A percentile compares a stretch with the other conserved stretches of the same genome.
Evolutionary conservation across 2,329 filamentous ascomycete species (phyloP).

Genomic region (Fusarium algeriense): DNA sequence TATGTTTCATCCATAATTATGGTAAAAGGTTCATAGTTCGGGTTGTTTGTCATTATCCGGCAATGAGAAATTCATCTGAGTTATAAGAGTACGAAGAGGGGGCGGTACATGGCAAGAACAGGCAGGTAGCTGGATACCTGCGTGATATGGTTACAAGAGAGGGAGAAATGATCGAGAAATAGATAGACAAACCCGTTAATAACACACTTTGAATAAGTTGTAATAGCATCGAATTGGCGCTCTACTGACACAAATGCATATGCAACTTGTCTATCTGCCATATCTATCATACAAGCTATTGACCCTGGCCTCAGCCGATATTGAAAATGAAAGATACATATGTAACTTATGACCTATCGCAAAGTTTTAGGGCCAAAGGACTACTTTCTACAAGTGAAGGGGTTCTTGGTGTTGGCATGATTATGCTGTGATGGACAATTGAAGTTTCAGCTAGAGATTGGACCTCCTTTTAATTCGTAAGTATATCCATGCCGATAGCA

Average conservation of each 20-base stretch:
- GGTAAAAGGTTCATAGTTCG: background rate
- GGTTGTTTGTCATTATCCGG: background rate
- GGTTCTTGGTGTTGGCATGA: too few species aligned
- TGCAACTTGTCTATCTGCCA: background rate
- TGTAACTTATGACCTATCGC: too few species aligned
- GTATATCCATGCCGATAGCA: too few species aligned
- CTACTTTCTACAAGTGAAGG: too few species aligned
- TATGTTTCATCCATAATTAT: background rate
- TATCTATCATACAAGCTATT: background rate
- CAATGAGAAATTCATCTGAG: slow-evolving; percentile 1
- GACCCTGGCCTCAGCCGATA: background rate
- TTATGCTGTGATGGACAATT: too few species aligned
- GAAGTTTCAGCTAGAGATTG: too few species aligned
- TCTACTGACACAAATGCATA: background rate
- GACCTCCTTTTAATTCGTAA: too few species aligned
- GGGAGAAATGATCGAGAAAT: background rate
- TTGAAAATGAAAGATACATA: too few species aligned
- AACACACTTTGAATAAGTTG: background rate
- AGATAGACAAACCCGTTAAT: background rate
- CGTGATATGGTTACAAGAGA: background rate
- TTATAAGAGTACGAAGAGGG: background rate
- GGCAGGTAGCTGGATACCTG: too few species aligned
- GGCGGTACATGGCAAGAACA: background rate
- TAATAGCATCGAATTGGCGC: background rate
- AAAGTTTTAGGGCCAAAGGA: background rate